These are phyloP conservation scores for Zymoseptoria brevis DNA, from an alignment of 2,329 filamentous ascomycete genomes.

Conservation along the genomic window DNA sequence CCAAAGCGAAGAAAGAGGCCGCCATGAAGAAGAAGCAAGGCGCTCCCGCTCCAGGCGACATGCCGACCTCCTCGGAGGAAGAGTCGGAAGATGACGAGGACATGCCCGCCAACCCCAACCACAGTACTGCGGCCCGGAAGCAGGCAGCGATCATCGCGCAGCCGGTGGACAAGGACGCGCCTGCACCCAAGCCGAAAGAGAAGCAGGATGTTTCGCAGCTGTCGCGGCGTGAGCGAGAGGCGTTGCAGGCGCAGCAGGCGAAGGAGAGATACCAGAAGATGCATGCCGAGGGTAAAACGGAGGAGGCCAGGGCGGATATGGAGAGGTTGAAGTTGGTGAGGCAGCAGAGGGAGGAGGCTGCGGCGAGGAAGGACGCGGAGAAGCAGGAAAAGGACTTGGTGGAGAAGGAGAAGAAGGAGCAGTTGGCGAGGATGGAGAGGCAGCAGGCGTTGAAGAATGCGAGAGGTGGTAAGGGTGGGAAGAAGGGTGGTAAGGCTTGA, in stretches of 20 bases:
- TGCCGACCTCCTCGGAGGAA: conserved; percentile 62
- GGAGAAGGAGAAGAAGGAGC: conserved; percentile 50
- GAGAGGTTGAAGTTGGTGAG: conserved; percentile 73
- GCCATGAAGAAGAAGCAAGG: conserved; percentile 68
- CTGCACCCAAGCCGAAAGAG: conserved; percentile 46
- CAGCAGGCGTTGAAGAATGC: conserved; percentile 35
- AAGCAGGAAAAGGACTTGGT: conserved; percentile 43
- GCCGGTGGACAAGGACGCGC: conserved; percentile 30
- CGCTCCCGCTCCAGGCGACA: conserved; percentile 71
- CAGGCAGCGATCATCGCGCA: conserved; percentile 56
- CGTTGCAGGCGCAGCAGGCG: conserved; percentile 75
- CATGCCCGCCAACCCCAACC: conserved; percentile 87
- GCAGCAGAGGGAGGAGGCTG: conserved; percentile 78
- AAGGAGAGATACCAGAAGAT: conserved; percentile 87
- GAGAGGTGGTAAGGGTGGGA: conserved; percentile 35
- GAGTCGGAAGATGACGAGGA: conserved; percentile 52
- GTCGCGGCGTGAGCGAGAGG: conserved; percentile 64
- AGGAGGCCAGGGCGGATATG: conserved; percentile 84
- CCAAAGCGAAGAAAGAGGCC: conserved; percentile 85
- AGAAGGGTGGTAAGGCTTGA: conserved; percentile 38
- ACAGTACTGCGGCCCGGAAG: conserved; percentile 58
- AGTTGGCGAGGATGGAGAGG: conserved; percentile 41
- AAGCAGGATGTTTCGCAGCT: conserved; percentile 49
- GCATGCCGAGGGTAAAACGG: conserved; percentile 91
- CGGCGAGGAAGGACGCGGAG: conserved; percentile 68